Base-by-base conservation (phyloP, 2,329 filamentous ascomycete genomes). In the Cordyceps pruinosa region DNA sequence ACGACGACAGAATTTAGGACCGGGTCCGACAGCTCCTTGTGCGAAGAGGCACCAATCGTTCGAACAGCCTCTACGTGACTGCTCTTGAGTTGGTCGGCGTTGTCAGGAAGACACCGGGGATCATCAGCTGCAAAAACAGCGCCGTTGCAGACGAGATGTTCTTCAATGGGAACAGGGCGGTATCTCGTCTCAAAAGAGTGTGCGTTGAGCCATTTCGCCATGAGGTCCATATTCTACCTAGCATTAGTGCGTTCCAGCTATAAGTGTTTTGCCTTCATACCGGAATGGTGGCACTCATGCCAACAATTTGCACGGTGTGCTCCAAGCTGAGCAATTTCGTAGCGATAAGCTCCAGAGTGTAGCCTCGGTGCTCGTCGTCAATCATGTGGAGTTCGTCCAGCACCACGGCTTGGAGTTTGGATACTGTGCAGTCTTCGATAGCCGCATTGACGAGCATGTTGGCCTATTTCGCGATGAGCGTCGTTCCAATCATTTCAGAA, bases 321-420 rank as follows among this genome's bases (percentile, higher is more conserved):
- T 82, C 84, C 23, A 91, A 70, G 57, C 84, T 80, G n/a, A 90
- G 72, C 30, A 91, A 66, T 65, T 91, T 91, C 4, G 87, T 88
- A 5, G 85, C 83, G 71, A 90, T 82, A 6, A 91, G 74, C 66
- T 92, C 88, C 56, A 91, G 74, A 1, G 91, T 75, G 66, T 91
- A 91, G 4, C 88, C 88, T 13, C 88, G 82, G 62, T 86, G 81
- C 60, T 87, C 85, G 66, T 91, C 88, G 63, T 90, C 85, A 45
- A 91, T 77, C 87, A 92, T 90, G 67, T 92, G 88, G n/a, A 91
- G 73, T 66, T 92, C 88, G 64, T 92, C 88, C 34, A 91, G 74
- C 15, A 91, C 86, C 19, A 90, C 81, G 12, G 85, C 75, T 47
- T 80, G 82, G 44, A 92, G 72, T 21, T 83, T 77, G n/a, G 77